Evolutionary conservation across 2,329 filamentous ascomycete genomes (phyloP), one percentile per base, ranked within the genome.

Genomic region (Colletotrichum ledebouriae): DNA sequence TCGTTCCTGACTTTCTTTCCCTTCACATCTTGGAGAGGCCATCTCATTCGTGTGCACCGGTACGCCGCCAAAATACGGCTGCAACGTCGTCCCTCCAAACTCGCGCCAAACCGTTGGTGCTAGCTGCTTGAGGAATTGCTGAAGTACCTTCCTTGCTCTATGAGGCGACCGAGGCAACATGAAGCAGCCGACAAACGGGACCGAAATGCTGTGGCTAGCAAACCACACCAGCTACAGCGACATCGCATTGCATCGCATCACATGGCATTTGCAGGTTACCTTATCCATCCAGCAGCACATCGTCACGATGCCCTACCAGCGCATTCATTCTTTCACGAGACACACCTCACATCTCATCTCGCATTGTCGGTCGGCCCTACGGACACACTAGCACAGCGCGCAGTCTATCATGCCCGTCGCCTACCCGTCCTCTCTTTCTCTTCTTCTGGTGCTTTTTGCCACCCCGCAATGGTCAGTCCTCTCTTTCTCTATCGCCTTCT

Each of bases 31-130:
- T n/a, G 10, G 47, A 6, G 17, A 20, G 47, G 15, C 22, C 49
- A n/a, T 53, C 11, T 47, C 56, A 57, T 47, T 47, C 37, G 55
- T 33, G 39, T 59, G 58, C 41, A 22, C 34, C 63, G 58, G 41
- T 62, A 62, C 63, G 49, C 58, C 63, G 57, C 58, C 47, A 66
- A 46, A 46, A 39, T 20, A 39, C 52, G 52, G 52, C 33, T 62
- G 50, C 59, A 20, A 66, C 58, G 41, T 49, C 39, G 42, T 42
- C 39, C 25, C 22, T 62, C 41, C n/a, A 33, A 55, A 55, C 33
- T 66, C 49, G 57, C 57, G 63, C 62, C 62, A 65, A 47, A 42
- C 63, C 63, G 61, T 65, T 68, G 53, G 61, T 68, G 61, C 60
- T 68, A 65, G 55, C 56, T 47, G 20, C 60, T 59, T 59, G 65